Evolutionary conservation across 148 eudicot genomes (phyloP), one percentile per base, ranked within the genome.

Genomic region (Linanthus parryae): DNA sequence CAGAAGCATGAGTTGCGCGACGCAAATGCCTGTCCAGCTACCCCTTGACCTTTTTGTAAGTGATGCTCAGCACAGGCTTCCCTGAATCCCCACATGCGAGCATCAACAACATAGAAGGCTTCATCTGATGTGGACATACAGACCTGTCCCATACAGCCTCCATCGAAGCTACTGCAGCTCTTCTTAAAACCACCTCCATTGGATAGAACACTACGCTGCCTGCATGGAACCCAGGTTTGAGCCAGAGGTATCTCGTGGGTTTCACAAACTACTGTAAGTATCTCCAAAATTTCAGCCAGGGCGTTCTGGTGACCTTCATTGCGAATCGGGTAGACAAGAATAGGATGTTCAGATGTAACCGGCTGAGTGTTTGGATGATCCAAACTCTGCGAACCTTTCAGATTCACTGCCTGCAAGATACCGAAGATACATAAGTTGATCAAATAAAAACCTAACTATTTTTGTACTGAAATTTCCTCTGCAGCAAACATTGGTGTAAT

Each of bases 181-280:
- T n/a, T n/a, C n/a, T n/a, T 49, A 18, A 57, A 18, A 12, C 64
- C 58, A 20, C 71, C 52, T 37, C 51, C 64, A 58, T 57, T 30
- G 19, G 63, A 52, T 17, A 57, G 10, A 22, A 13, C 41, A 36
- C 50, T 59, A 22, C 25, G 18, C 39, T 51, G 61, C 48, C 56
- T 53, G 61, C 69, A 63, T 8, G 69, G 65, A 29, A 64, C 47
- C 74, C 74, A 57, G 4, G 64, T 61, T 34, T 39, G 65, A 45
- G 69, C 74, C 56, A 69, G 34, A 14, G 74, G 74, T 24, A 69
- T 35, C 2, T 24, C 53, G 19, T 56, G 31, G 22, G 69, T 40
- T 17, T 53, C 60, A 45, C 63, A 56, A 10, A 63, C 56, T 19
- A 30, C 67, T 21, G 17, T 42, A 17, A 63, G 31, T 9, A 58